Base-by-base conservation (phyloP, 345 rosid genomes). In the Pugionium cornutum region DNA sequence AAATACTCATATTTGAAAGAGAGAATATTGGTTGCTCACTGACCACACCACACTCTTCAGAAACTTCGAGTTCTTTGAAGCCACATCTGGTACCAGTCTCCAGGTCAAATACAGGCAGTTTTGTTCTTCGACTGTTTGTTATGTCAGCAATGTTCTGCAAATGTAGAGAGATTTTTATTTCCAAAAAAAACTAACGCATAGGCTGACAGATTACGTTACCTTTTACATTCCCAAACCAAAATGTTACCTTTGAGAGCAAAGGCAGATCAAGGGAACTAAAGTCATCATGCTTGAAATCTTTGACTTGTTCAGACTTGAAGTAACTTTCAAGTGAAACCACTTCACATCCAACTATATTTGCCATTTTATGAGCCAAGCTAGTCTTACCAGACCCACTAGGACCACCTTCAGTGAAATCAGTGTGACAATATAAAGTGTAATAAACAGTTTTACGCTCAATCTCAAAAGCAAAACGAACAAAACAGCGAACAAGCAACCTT, bases 311-410 rank as follows among this genome's bases (percentile, higher is more conserved):
- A 18, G 96, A 60, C 77, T 80, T 87, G 80, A 87, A 91, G 76
- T 95, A 95, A 75, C 79, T 88, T 83, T 95, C 99, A 48, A 95
- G 97, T 64, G 99, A 95, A 73, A 95, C 97, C 67, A 95, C 99
- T 80, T 90, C 96, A 76, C 99, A 95, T 11, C 99, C 97, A 73
- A 95, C 91, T 65, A 95, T 95, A 76, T 91, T 95, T 44, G 99
- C 99, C 99, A 91, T 90, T 81, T 95, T 95, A 79, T 86, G 97
- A 60, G 99, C 99, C 88, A 95, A 64, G 80, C 97, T 95, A 65
- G 99, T 91, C 84, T 94, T 94, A 52, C 99, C 99, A 50, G 97
- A 91, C 67, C 99, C 99, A 83, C 99, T 94, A 31, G 99, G 99
- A 75, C 99, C 99, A 72, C 99, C 99, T 94, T 80, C 77, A 76